Evolutionary conservation across 768 basidiomycete genomes (phyloP).

Genomic region (Lentinula sp.): DNA sequence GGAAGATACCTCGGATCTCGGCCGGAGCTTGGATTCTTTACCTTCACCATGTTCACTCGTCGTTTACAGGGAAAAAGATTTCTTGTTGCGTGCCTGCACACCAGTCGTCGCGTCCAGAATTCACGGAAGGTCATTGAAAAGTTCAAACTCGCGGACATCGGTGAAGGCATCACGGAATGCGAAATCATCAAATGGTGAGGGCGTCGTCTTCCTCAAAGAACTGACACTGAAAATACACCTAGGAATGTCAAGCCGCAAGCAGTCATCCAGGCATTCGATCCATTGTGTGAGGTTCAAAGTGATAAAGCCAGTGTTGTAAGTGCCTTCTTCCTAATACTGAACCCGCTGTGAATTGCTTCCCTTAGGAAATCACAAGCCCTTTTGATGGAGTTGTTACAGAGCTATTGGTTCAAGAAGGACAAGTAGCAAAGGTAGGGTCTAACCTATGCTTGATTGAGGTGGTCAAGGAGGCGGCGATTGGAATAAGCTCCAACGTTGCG

Average conservation of each 20-base stretch:
- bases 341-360: conserved; percentile 79
- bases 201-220: neutral
- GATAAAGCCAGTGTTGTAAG: conserved; percentile 6
- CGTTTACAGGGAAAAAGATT: conserved; percentile 2
- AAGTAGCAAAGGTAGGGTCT: conserved; percentile 78
- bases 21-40: conserved; percentile 12
- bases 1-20: neutral
- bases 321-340: conserved; percentile 50
- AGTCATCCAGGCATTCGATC: conserved; percentile 58
- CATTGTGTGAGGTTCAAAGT: conserved; percentile 13
- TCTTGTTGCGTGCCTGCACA: conserved; percentile 5
- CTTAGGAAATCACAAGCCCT: conserved; percentile 79
- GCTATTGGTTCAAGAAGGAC: conserved; percentile 72
- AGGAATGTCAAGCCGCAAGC: conserved; percentile 61
- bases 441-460: conserved; percentile 77
- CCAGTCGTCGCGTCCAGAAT: neutral
- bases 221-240: neutral
- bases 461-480: conserved; percentile 45
- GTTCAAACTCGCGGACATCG: conserved; percentile 82
- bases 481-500: conserved; percentile 12
- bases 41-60: conserved; percentile 5
- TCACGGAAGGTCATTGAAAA: conserved; percentile 36
- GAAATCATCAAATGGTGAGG: conserved; percentile 82
- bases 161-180: conserved; percentile 88
- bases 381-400: conserved; percentile 72